Conservation (phyloP, 257 asterid species). For the Forsythia suspensa region DNA sequence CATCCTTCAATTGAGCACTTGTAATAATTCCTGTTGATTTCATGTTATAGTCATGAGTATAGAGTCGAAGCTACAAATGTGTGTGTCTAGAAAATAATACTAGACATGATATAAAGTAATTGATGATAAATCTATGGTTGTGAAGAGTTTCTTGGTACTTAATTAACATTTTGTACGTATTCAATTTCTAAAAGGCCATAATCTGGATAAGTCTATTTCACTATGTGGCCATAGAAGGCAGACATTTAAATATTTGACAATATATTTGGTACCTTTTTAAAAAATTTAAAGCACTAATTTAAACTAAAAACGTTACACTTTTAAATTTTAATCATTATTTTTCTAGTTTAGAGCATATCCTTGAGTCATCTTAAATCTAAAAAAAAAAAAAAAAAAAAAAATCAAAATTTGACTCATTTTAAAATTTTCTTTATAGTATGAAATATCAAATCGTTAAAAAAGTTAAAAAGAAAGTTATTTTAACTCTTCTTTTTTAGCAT, state of each 20-base stretch:
- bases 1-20: slow-evolving; percentile 79
- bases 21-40: slow-evolving; percentile 66
- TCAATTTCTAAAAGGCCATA: not conserved
- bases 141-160: too few species aligned
- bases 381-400: too few species aligned
- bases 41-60: not conserved
- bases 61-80: not conserved
- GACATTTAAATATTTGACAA: too few species aligned
- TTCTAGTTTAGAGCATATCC: not conserved
- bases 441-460: too few species aligned
- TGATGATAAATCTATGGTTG: not conserved
- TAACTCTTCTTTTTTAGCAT: too few species aligned
- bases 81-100: not conserved
- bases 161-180: too few species aligned
- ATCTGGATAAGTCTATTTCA: too few species aligned
- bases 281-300: not conserved
- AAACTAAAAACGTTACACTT: not conserved
- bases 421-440: not conserved
- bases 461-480: too few species aligned
- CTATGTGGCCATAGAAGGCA: not conserved
- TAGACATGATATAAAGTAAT: too few species aligned
- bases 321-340: too few species aligned
- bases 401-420: too few species aligned
- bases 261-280: too few species aligned
- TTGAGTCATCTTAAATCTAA: not conserved